These are phyloP conservation scores for Leccinum pachyderme DNA, from an alignment of 1,284 basidiomycete genomes.

Conservation along the genomic window DNA sequence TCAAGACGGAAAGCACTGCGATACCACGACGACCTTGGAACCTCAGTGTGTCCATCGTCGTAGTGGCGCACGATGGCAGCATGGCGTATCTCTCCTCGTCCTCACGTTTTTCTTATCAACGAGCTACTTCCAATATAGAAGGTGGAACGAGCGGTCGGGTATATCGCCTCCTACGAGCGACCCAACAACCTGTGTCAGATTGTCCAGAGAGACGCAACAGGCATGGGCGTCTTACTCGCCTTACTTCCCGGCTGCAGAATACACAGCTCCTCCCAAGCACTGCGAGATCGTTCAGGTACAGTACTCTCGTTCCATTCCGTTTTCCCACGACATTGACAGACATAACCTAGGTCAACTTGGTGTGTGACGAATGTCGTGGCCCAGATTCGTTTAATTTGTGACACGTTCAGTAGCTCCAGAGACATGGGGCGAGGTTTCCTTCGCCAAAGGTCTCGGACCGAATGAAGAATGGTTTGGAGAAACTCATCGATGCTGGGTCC, in stretches of 20 bases:
- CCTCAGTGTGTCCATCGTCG: not conserved
- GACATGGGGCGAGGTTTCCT: conserved; percentile 82
- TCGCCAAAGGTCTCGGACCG: conserved; percentile 48
- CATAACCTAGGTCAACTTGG: conserved; percentile 55
- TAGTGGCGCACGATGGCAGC: not conserved
- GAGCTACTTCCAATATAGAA: not conserved
- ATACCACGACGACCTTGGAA: not conserved
- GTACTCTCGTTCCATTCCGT: not conserved
- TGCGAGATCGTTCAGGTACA: conserved; percentile 58
- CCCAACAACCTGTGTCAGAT: not conserved
- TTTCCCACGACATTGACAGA: not conserved
- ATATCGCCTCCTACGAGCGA: not conserved
- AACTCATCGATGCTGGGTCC: conserved; percentile 45
- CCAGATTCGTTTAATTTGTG: not conserved
- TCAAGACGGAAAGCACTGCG: not conserved
- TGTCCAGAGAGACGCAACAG: conserved; percentile 29
- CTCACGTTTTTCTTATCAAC: not conserved
- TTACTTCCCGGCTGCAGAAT: conserved; percentile 50
- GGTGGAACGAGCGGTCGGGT: not conserved
- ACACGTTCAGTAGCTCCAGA: conserved; percentile 53
- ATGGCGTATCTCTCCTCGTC: not conserved
- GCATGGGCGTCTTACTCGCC: conserved; percentile 63
- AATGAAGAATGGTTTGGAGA: conserved; percentile 52
- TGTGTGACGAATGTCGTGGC: conserved; percentile 32
- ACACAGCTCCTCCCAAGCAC: conserved; percentile 43